A percentile compares a stretch with the other conserved stretches of the same genome.
phyloP scores from a whole-genome alignment of 805 yeast genomes.

The Saccharomyces mikatae region DNA sequence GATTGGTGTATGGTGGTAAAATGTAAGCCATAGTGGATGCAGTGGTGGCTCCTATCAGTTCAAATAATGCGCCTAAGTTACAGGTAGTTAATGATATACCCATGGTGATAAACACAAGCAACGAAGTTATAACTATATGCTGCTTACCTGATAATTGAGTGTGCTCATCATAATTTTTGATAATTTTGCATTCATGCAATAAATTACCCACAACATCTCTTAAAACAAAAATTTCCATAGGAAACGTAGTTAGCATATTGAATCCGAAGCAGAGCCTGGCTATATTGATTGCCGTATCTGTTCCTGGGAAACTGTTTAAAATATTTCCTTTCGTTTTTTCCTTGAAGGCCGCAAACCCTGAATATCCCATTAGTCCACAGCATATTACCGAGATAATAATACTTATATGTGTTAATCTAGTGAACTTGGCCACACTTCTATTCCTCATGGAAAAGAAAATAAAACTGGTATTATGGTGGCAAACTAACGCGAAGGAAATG shows the following conservation, averaged over 20 bases:
- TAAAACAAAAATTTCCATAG: slow-evolving; percentile 83
- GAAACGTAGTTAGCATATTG: slow-evolving; percentile 88
- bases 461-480: slow-evolving; percentile 90
- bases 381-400: slow-evolving; percentile 74
- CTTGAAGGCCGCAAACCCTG: slow-evolving; percentile 71
- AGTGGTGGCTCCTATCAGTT: slow-evolving; percentile 85
- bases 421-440: slow-evolving; percentile 70
- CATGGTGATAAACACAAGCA: slow-evolving; percentile 63
- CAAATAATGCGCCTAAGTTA: slow-evolving; percentile 81
- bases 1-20: slow-evolving; percentile 76
- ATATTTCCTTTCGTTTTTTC: slow-evolving; percentile 78
- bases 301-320: slow-evolving; percentile 73
- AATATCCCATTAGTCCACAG: slow-evolving; percentile 68
- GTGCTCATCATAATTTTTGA: slow-evolving; percentile 27
- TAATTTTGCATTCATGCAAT: slow-evolving; percentile 20
- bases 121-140: slow-evolving; percentile 59
- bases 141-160: slow-evolving; percentile 33
- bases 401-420: slow-evolving; percentile 72
- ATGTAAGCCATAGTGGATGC: slow-evolving; percentile 91
- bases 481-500: slow-evolving; percentile 88
- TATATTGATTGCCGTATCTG: slow-evolving; percentile 67
- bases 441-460: slow-evolving; percentile 75
- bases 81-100: slow-evolving; percentile 70
- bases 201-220: slow-evolving; percentile 73
- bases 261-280: slow-evolving; percentile 89